Conservation (phyloP, 2,329 filamentous ascomycete genomes). For the Pseudogymnoascus destructans region DNA sequence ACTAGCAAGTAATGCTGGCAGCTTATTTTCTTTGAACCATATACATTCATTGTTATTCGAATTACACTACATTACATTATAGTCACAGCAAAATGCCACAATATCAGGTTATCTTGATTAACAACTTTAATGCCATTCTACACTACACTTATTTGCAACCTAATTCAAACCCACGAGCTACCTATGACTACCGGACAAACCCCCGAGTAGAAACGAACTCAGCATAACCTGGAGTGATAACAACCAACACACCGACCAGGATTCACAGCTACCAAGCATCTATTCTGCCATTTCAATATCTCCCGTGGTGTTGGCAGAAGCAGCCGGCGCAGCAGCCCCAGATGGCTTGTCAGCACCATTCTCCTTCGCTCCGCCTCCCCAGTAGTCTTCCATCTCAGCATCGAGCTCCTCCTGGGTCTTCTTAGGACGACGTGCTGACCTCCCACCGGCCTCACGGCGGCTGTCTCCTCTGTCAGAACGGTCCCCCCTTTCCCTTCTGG, state of each 20-base stretch:
- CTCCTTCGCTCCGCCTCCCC: slow-evolving; percentile 37
- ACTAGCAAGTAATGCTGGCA: background rate
- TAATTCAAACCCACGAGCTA: background rate
- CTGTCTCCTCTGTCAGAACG: slow-evolving; percentile 28
- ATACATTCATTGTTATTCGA: background rate
- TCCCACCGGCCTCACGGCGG: slow-evolving; percentile 32
- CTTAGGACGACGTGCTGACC: slow-evolving; percentile 46
- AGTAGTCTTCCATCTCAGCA: slow-evolving; percentile 96
- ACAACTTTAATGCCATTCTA: background rate
- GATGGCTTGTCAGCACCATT: slow-evolving; percentile 16
- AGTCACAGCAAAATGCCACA: background rate
- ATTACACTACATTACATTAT: background rate
- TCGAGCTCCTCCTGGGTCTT: slow-evolving; percentile 90
- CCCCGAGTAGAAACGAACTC: background rate
- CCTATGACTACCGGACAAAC: background rate
- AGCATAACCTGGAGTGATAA: background rate
- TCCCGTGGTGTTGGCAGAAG: slow-evolving; percentile 30
- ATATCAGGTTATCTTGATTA: background rate
- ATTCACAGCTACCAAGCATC: background rate
- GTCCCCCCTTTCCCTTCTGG: slow-evolving; percentile 25
- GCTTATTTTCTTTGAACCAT: background rate
- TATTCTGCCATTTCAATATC: slow-evolving; percentile 48
- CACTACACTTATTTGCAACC: background rate
- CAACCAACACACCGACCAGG: background rate
- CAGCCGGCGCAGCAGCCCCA: slow-evolving; percentile 25